Evolutionary conservation across 768 basidiomycete genomes (phyloP), one percentile per base, ranked within the genome.

Genomic region (Boletus rex-veris): DNA sequence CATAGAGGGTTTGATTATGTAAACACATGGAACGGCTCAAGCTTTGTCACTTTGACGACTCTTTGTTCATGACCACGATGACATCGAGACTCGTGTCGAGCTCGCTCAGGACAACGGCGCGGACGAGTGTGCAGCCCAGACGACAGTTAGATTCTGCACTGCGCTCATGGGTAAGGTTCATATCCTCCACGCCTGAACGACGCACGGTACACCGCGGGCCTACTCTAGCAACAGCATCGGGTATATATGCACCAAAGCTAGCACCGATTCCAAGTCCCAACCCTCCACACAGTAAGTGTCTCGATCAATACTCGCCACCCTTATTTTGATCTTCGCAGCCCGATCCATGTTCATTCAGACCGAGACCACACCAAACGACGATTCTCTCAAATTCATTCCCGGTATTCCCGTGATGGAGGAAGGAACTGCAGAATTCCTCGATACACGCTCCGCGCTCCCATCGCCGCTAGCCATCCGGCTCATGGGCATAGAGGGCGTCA

Each of bases 261-360:
- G 21, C 52, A 3, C 33, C 46, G 10, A 41, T 24, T 14, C 26
- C 31, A 30, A 42, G 45, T 16, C 3, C 52, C 33, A 47, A 53
- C 16, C 70, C 73, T 35, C 58, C 64, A 33, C 67, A 71, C 40
- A 73, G 80, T 81, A 53, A 62, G 75, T 24, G 4, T 50, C 19
- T 15, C 3, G 38, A 14, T 19, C 15, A 4, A 6, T 14, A 11
- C 15, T 24, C 10, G 19, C 2, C 4, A 1, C 7, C 51, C 10
- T 12, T 31, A 8, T 19, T 54, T 15, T 54, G 28, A 16, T 16
- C 15, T 3, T 52, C 19, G 18, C 26, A 92, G 90, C 74, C 33
- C 84, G 94, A 21, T 87, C 88, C 50, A 96, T 98, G 95, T 98
- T 98, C 76, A 97, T 98, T 53, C 97, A 99, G 73, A 98, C 96